Base-by-base conservation (phyloP, 1,284 basidiomycete species). In the Bondarzewia mesenterica region DNA sequence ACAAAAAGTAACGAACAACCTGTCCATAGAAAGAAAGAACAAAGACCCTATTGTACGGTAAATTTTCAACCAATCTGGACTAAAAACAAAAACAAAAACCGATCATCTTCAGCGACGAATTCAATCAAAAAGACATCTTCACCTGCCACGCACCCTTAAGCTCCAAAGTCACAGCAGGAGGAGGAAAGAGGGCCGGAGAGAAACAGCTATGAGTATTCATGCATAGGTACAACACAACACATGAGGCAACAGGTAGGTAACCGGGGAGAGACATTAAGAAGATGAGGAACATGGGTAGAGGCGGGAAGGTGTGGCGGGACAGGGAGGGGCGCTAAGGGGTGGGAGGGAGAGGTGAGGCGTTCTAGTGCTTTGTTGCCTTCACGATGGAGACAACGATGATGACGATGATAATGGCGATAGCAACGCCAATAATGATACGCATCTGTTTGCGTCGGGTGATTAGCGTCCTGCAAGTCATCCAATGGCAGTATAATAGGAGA, bases 381-480 rank as follows among this genome's bases (percentile, higher is more conserved):
- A 93, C 88, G 59, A 95, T 83, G 38, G 89, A 89, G 47, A 95
- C 89, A 57, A 96, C 85, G 60, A 97, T 95, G 70, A 97, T 91
- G 63, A 94, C 73, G 58, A 96, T 81, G 64, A 97, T 87, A 51
- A 97, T 80, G 48, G 80, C 79, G 59, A 96, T 83, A 50, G 88
- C 90, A 47, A 89, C 75, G 46, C 82, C 90, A 60, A 96, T 94
- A 64, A 91, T 88, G 65, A 91, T 79, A 66, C 89, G 83, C 89
- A 91, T 92, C 87, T 89, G 60, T 6, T 40, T 26, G 20, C 22
- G 18, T 10, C 35, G 23, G 16, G 7, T 10, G n/a, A 8, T 44
- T n/a, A 50, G 49, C n/a, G n/a, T n/a, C n/a, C n/a, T n/a, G 26
- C 18, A 41, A 10, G 39, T 42, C 20, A 3, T 7, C n/a, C n/a